A percentile compares a stretch with the other conserved stretches of the same genome.
Conservation (phyloP, 2,329 filamentous ascomycete genomes). For the Eutypa lata region DNA sequence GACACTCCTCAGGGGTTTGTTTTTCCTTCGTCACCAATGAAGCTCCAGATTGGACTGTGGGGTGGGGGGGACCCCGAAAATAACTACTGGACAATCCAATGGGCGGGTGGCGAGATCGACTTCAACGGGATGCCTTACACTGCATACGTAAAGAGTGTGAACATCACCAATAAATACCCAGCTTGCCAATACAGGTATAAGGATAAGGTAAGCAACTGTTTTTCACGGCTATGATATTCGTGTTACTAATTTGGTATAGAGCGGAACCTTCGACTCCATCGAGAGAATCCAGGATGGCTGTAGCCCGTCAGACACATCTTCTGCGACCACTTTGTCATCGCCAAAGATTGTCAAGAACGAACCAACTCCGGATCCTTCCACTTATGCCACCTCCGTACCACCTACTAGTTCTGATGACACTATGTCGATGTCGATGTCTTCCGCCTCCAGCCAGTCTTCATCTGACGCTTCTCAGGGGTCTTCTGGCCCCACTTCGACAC, state of each 20-base stretch:
- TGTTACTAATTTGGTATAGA: conserved; percentile 19
- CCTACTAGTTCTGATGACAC: neutral
- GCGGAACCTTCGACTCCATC: conserved; percentile 20
- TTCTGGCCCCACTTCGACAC: neutral
- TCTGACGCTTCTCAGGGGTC: neutral
- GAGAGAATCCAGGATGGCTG: conserved; percentile 23
- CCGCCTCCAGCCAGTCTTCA: neutral
- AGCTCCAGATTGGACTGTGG: conserved; percentile 29
- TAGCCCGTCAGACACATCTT: conserved; percentile 1
- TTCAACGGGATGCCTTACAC: conserved; percentile 24
- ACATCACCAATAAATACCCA: conserved; percentile 30
- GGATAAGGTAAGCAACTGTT: conserved; percentile 20
- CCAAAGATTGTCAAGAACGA: conserved; percentile 13
- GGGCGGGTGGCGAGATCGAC: conserved; percentile 29
- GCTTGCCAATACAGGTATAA: conserved; percentile 28
- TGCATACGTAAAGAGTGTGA: conserved; percentile 29
- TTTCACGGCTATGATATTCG: neutral
- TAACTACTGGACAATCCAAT: conserved; percentile 25
- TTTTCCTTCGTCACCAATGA: conserved; percentile 30
- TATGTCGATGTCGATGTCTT: neutral
- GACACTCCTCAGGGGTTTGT: conserved; percentile 19
- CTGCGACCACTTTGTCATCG: conserved; percentile 1
- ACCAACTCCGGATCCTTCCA: neutral
- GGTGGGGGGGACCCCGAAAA: conserved; percentile 27
- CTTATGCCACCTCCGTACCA: neutral